Evolutionary conservation across 139 green algal species (phyloP), one percentile per base, ranked within the genome.

Genomic region (Ulvella scutata): DNA sequence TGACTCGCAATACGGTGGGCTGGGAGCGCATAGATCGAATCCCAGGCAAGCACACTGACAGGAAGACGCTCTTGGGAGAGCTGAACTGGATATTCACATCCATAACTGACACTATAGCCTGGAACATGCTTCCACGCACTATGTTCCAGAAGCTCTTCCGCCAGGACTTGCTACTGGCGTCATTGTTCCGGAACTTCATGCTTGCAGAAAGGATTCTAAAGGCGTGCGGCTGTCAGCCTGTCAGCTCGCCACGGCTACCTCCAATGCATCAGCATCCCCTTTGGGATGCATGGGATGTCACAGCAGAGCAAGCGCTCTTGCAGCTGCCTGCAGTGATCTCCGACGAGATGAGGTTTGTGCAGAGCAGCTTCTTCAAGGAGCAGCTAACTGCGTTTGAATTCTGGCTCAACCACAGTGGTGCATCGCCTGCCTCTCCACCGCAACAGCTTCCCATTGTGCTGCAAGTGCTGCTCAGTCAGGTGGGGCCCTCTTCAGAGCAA

Each of bases 41-140:
- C 6, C 86, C 85, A 0, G 87, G 87, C 4, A 83, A 74, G 17
- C 85, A 91, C 81, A 97, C 92, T 1, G 93, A 99, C 85, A 85
- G 95, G 73, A 98, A 98, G 82, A 98, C 93, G n/a, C 92, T 92
- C 1, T 83, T 98, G 62, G 95, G 95, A 2, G 95, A 99, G 87
- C 89, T 98, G 13, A 97, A 97, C 81, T 99, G 95, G 95, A 96
- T 99, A 67, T 98, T 99, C 88, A 99, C 95, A 0, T 95, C 95
- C 75, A 96, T 99, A 82, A 99, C 95, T 1, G 95, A 99, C 87
- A 99, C 95, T 60, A 98, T 99, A 43, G 95, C 95, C 2, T 99
- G 95, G 95, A 98, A 99, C 82, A 88, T 91, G 74, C 86, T 99
- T 43, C 95, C 95, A 2, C 82, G 91, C 3, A 84, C 87, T 21